These are phyloP conservation scores for Clitocybe nebularis DNA, from an alignment of 1,284 basidiomycete species.

Conservation along the genomic window DNA sequence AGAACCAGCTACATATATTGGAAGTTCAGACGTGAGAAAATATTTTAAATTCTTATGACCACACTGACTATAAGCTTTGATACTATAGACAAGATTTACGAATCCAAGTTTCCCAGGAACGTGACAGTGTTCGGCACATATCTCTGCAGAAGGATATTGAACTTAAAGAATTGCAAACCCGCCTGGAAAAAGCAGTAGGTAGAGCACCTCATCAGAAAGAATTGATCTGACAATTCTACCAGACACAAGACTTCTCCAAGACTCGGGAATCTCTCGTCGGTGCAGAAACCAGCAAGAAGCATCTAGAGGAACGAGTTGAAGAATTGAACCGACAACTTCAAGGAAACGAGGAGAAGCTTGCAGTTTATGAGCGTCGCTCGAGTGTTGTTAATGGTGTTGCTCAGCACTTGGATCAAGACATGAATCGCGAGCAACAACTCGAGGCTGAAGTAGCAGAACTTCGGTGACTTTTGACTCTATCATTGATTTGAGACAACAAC, in stretches of 20 bases:
- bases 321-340: slow-evolving; percentile 70
- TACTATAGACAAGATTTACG: slow-evolving; percentile 65
- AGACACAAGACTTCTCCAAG: slow-evolving; percentile 65
- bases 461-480: slow-evolving; percentile 41
- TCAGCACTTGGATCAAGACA: slow-evolving; percentile 36
- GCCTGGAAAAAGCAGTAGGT: slow-evolving; percentile 69
- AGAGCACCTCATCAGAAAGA: neutral
- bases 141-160: slow-evolving; percentile 81
- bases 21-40: slow-evolving; percentile 70
- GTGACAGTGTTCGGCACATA: slow-evolving; percentile 71
- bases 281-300: slow-evolving; percentile 78
- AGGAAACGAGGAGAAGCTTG: slow-evolving; percentile 78
- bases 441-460: slow-evolving; percentile 84
- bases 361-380: slow-evolving; percentile 79
- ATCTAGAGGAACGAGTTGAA: slow-evolving; percentile 74
- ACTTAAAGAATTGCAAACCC: slow-evolving; percentile 67
- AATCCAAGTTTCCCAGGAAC: slow-evolving; percentile 73
- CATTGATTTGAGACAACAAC: neutral
- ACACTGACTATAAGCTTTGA: too few species aligned
- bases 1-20: slow-evolving; percentile 75
- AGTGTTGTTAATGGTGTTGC: slow-evolving; percentile 28
- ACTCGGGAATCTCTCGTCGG: slow-evolving; percentile 71
- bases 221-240: slow-evolving; percentile 4
- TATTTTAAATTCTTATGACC: too few species aligned
- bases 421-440: slow-evolving; percentile 73